Percentiles rank a stretch among this genome's conserved stretches.
Evolutionary conservation across 73 alveolate species (phyloP).

Genomic region (Diophrys sp.): DNA sequence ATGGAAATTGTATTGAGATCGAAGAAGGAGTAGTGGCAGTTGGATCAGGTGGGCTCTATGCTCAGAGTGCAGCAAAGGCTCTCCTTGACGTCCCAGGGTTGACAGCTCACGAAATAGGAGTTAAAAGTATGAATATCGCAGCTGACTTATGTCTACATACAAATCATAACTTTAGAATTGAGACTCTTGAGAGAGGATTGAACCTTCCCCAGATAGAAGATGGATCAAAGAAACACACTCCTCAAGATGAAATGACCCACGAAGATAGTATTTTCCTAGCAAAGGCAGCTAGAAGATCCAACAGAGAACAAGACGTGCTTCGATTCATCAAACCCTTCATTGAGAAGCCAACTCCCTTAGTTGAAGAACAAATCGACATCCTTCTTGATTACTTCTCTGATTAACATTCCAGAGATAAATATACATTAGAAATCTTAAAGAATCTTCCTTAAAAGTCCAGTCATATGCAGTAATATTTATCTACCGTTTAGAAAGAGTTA

Average conservation of each 20-base stretch:
- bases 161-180: constrained; percentile 50
- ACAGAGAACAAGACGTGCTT: not conserved
- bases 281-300: not conserved
- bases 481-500: not conserved
- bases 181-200: constrained; percentile 16
- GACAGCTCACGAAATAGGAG: constrained; percentile 63
- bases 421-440: not conserved
- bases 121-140: constrained; percentile 69
- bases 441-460: not conserved
- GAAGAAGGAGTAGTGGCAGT: constrained; percentile 60
- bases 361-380: not conserved
- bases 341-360: not conserved
- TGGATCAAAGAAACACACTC: not conserved
- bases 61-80: constrained; percentile 65
- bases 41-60: constrained; percentile 70
- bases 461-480: not conserved
- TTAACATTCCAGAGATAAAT: not conserved
- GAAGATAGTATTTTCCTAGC: not conserved
- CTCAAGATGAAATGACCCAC: not conserved
- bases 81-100: constrained; percentile 42
- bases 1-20: constrained; percentile 68
- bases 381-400: not conserved
- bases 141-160: constrained; percentile 72
- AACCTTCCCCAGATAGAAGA: not conserved
- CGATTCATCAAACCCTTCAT: not conserved